Evolutionary conservation across 2,329 filamentous ascomycete genomes (phyloP), one percentile per base, ranked within the genome.

Genomic region (Ophiostoma sp.): DNA sequence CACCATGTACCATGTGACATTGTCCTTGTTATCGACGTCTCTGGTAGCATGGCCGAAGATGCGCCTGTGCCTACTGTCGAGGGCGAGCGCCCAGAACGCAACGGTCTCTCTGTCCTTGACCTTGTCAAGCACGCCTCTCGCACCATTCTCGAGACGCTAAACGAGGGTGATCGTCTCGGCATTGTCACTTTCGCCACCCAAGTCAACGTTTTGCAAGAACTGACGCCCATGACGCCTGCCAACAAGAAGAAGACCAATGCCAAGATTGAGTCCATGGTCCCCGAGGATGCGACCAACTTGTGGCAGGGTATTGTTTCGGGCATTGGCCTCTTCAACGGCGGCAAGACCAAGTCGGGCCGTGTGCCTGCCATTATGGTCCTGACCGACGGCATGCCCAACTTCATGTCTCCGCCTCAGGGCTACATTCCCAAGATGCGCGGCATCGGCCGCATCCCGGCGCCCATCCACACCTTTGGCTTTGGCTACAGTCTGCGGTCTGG

Each of bases 21-120:
- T 42, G 88, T 90, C 1, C 83, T 91, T 2, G 88, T 88, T 19
- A 89, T 91, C 71, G 89, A 91, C 77, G 83, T 90, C 17, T 91
- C 89, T 0, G 83, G 82, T 0, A 90, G 87, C 79, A 91, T 91
- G 89, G 69, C 74, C 0, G 70, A 74, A 0, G 76, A 79, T 1
- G 88, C 88, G 0, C 86, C 85, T 0, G 82, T 86, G 0, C 86
- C 87, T 0, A 77, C 77, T 11, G 78, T 78, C 3, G n/a, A 78
- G 0, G 83, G 83, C 17, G 81, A 84, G 6, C 77, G 79, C 19
- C 74, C 78, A 1, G 87, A 89, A 75, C 78, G 83, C 25, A 84
- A 84, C 1, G 88, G 88, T 0, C 80, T 90, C 0, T 86, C 84
- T 0, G 83, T 90, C 1, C 78, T 91, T 28, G 89, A 91, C 76